Evolutionary conservation across 805 yeast species (phyloP), one percentile per base, ranked within the genome.

Genomic region (Isabelozyma heimii): DNA sequence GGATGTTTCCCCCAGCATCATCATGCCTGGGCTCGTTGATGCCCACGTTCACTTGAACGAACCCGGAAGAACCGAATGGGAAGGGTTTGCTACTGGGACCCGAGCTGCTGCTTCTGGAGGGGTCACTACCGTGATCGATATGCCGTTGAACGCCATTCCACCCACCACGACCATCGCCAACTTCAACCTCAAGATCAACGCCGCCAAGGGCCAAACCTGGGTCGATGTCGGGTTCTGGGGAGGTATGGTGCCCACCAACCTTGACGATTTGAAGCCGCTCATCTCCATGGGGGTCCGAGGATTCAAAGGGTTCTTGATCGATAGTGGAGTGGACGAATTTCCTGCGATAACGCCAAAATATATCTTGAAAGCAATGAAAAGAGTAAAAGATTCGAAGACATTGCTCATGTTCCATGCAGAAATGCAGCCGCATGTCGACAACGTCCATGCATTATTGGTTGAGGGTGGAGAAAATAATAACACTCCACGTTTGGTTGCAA

Each of bases 41-140:
- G 80, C 96, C 5, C 98, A 91, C 65, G 98, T 91, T 24, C 98
- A 91, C 61, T 72, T 91, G 57, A 92, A 92, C 65, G 98, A 92
- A 61, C 97, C 98, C 0, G 98, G 98, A n/a, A 75, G 97, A 57
- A 91, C 97, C 1, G 97, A 91, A 53, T 91, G 98, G 98, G 98
- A 91, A 67, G 98, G 98, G 1, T 91, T 92, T 64, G 96, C 84
- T n/a, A 87, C 96, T 0, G 98, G 98, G 0, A 91, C 98, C 0
- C 85, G 85, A 62, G 88, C 97, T 2, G 97, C 97, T 0, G 96
- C 96, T 0, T 78, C 91, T 10, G 98, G 98, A 14, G 98, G 98
- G 49, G 97, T 91, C 44, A 91, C 98, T 20, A 91, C 97, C 0
- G 95, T 91, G 15, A 80, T 91, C 15, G 98, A 91, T 65, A 91